These are phyloP conservation scores for Orbilia quercus DNA, from an alignment of 2,329 filamentous ascomycete genomes.

Conservation along the genomic window DNA sequence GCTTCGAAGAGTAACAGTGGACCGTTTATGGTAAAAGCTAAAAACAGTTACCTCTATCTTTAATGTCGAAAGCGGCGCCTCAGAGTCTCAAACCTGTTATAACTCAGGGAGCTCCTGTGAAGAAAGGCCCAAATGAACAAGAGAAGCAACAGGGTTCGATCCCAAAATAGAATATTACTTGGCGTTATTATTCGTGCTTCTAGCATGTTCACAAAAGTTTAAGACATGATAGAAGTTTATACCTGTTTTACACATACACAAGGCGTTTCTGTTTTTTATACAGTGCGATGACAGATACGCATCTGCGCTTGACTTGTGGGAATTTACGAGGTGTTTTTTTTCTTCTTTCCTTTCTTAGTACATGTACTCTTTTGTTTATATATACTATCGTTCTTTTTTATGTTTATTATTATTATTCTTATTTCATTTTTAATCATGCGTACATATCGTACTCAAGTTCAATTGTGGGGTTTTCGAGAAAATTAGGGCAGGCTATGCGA, in stretches of 20 bases:
- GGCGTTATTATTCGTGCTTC: background rate
- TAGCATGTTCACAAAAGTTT: background rate
- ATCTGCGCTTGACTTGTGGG: background rate
- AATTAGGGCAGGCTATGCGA: too few species aligned
- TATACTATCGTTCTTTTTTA: too few species aligned
- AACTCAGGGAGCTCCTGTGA: background rate
- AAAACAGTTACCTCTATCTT: background rate
- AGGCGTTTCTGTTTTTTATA: slow-evolving; percentile 4
- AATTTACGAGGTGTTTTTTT: background rate
- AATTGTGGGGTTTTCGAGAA: too few species aligned
- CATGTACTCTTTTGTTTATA: background rate
- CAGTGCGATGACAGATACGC: background rate
- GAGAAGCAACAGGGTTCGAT: background rate
- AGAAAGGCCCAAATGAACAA: background rate
- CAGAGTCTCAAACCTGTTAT: background rate
- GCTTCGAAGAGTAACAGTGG: background rate
- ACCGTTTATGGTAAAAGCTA: background rate
- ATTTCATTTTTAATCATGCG: too few species aligned
- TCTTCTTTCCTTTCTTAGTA: background rate
- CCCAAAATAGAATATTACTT: background rate
- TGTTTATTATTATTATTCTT: too few species aligned
- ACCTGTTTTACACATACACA: slow-evolving; percentile 1
- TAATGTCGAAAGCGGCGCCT: background rate
- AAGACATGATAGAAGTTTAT: background rate
- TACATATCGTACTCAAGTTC: too few species aligned